Percentiles rank a stretch among this genome's conserved stretches.
Evolutionary conservation across 768 basidiomycete genomes (phyloP).

Genomic region (Paxillus rubicundulus): DNA sequence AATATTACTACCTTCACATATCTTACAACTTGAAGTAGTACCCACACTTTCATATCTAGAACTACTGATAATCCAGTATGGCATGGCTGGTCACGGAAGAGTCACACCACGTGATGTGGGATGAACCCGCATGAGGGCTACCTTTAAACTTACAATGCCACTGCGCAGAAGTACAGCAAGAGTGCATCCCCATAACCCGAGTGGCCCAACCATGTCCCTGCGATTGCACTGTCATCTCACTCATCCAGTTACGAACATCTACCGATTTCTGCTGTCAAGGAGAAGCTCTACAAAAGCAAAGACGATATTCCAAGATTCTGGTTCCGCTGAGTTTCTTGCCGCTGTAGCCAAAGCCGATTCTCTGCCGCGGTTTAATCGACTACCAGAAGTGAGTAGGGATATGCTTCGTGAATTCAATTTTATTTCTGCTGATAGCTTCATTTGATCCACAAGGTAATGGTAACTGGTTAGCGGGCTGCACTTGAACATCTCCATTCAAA

Average conservation of each 20-base stretch:
- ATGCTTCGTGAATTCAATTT: neutral
- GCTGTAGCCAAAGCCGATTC: constrained; percentile 18
- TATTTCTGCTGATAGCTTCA: neutral
- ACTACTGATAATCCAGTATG: too few relatives aligned
- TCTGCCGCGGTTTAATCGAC: constrained; percentile 13
- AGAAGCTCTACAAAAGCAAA: constrained; percentile 13
- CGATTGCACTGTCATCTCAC: neutral
- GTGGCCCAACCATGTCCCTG: constrained; percentile 12
- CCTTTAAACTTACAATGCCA: too few relatives aligned
- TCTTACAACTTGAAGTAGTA: too few relatives aligned
- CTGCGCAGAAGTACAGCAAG: too few relatives aligned
- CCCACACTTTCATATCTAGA: too few relatives aligned
- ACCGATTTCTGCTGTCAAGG: neutral
- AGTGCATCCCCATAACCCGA: too few relatives aligned
- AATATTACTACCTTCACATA: too few relatives aligned
- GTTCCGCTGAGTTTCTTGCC: constrained; percentile 29
- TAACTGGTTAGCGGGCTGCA: constrained; percentile 22
- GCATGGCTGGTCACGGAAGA: too few relatives aligned
- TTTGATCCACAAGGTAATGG: constrained; percentile 18
- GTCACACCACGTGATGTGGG: too few relatives aligned
- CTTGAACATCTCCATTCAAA: neutral
- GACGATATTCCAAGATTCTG: constrained; percentile 20
- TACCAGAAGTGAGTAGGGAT: constrained; percentile 29
- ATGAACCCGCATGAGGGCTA: too few relatives aligned
- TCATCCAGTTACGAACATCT: neutral